phyloP scores from a whole-genome alignment of 2,329 filamentous ascomycete species.

The Fusarium coffeatum region DNA sequence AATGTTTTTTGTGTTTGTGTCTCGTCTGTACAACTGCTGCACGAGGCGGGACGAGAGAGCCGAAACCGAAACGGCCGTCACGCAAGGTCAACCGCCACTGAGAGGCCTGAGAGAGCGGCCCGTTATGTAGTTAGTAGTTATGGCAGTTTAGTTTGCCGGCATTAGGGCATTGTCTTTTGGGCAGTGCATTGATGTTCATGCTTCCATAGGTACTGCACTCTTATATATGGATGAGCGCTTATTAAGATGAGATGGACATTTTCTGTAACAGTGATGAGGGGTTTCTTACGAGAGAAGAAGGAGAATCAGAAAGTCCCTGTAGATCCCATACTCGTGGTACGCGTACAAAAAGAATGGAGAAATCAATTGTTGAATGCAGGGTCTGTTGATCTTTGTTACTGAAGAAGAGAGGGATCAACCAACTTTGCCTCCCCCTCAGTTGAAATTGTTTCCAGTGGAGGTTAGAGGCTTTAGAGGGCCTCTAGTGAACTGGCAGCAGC shows the following conservation, averaged over 20 bases:
- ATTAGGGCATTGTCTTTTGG: not conserved
- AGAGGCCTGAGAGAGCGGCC: slow-evolving; percentile 18
- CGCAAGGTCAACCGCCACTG: slow-evolving; percentile 21
- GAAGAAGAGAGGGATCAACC: not conserved
- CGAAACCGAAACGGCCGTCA: slow-evolving; percentile 12
- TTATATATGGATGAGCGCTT: slow-evolving; percentile 12
- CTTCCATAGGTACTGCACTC: not conserved
- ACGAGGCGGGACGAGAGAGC: slow-evolving; percentile 27
- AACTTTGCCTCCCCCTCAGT: slow-evolving; percentile 17
- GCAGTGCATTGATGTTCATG: slow-evolving; percentile 9
- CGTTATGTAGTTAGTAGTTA: not conserved
- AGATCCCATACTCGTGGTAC: slow-evolving; percentile 21
- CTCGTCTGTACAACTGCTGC: slow-evolving; percentile 12
- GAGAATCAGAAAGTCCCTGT: not conserved
- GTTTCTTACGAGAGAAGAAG: slow-evolving; percentile 5
- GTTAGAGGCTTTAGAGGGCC: not conserved
- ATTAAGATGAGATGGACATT: slow-evolving; percentile 5
- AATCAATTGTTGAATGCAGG: slow-evolving; percentile 10
- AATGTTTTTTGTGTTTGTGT: not conserved
- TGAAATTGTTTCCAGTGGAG: not conserved
- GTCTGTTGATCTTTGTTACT: slow-evolving; percentile 22
- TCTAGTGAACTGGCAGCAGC: not conserved
- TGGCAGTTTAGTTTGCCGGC: not conserved
- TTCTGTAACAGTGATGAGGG: slow-evolving; percentile 14
- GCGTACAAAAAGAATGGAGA: slow-evolving; percentile 24